Percentiles rank a stretch among this genome's conserved stretches.
Evolutionary conservation across 345 rosid genomes (phyloP).

Genomic region (Erucastrum elatum): DNA sequence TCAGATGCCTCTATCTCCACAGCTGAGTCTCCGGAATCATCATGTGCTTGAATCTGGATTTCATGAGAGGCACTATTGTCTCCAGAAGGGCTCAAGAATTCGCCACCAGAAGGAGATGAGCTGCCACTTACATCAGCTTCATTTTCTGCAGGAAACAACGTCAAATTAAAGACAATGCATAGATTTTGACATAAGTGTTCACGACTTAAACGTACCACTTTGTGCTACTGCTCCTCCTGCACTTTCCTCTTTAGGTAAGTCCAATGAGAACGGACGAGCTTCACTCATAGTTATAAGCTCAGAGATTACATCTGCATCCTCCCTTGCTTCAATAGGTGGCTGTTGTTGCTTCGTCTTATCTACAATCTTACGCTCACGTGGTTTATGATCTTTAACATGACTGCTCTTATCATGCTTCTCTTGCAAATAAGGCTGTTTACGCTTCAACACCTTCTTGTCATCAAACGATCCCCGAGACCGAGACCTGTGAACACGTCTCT

Average conservation of each 20-base stretch:
- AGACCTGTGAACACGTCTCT: conserved; percentile 31
- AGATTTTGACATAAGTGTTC: not conserved
- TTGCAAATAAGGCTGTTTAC: conserved; percentile 16
- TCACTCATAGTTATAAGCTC: conserved; percentile 49
- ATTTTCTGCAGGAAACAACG: conserved; percentile 41
- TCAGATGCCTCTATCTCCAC: not conserved
- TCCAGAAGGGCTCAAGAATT: conserved; percentile 36
- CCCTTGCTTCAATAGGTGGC: conserved; percentile 15
- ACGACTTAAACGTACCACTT: conserved; percentile 17
- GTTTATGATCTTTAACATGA: conserved; percentile 33
- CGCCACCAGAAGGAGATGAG: conserved; percentile 37
- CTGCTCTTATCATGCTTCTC: conserved; percentile 27
- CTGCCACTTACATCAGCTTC: conserved; percentile 32
- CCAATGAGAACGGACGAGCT: conserved; percentile 40
- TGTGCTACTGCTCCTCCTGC: conserved; percentile 16
- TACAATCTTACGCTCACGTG: conserved; percentile 38
- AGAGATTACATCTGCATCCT: conserved; percentile 35
- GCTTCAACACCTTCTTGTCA: conserved; percentile 20
- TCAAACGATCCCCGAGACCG: conserved; percentile 20
- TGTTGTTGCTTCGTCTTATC: conserved; percentile 29
- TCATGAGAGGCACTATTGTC: conserved; percentile 22
- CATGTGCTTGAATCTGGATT: conserved; percentile 18
- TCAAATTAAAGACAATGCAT: conserved; percentile 9
- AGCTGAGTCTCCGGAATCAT: not conserved
- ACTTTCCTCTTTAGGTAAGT: conserved; percentile 20